These are phyloP conservation scores for Camelina neglecta DNA, from an alignment of 345 rosid species.

Conservation along the genomic window DNA sequence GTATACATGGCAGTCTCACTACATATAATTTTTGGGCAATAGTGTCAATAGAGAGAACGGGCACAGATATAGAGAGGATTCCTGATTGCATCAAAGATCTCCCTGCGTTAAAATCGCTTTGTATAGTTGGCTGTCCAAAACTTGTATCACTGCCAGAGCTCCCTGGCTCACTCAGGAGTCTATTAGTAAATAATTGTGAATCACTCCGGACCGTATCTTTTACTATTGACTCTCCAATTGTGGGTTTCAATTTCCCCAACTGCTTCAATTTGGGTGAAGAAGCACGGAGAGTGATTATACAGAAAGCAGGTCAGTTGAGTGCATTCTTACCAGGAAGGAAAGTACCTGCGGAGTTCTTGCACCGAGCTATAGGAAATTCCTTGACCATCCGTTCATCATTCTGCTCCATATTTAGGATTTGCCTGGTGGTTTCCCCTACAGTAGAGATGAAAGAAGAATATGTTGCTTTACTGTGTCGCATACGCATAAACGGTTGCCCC, in stretches of 20 bases:
- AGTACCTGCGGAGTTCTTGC: neutral
- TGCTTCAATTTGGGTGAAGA: neutral
- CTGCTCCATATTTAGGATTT: neutral
- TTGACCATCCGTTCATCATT: neutral
- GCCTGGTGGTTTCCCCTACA: neutral
- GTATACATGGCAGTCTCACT: neutral
- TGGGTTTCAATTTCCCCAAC: neutral
- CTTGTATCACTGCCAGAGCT: slow-evolving; percentile 27
- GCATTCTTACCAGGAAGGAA: neutral
- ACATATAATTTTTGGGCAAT: neutral
- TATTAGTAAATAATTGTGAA: neutral
- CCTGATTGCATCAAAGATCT: slow-evolving; percentile 16
- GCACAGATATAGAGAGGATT: neutral
- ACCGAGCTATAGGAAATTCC: slow-evolving; percentile 3
- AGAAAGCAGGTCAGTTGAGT: neutral
- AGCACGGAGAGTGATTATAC: slow-evolving; percentile 7
- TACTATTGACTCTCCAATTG: neutral
- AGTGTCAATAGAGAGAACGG: neutral
- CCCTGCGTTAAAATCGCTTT: neutral
- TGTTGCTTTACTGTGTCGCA: neutral
- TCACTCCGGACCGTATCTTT: slow-evolving; percentile 7
- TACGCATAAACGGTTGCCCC: neutral
- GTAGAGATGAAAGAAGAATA: neutral
- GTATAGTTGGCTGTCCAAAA: neutral
- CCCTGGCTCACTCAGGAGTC: neutral